Conservation (phyloP, 2,329 filamentous ascomycete species). For the Leptosphaerulina australis region DNA sequence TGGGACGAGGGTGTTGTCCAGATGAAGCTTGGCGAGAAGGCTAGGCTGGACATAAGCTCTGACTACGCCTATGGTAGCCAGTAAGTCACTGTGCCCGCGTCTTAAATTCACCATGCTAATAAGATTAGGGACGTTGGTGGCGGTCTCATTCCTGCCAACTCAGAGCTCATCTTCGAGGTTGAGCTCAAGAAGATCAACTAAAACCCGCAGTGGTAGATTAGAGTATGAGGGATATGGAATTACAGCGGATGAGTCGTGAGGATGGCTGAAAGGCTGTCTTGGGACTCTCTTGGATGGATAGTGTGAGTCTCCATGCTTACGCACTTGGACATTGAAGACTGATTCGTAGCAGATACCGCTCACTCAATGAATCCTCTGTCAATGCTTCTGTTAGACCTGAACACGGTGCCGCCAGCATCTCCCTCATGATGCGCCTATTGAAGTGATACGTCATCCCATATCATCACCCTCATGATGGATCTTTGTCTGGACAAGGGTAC, state of each 20-base stretch:
- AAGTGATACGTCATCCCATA: no score
- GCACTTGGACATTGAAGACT: neutral
- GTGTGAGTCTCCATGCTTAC: neutral
- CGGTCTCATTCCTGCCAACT: constrained; percentile 73
- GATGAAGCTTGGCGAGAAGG: constrained; percentile 92
- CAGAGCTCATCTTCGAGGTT: constrained; percentile 71
- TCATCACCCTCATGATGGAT: no score
- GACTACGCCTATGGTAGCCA: constrained; percentile 53
- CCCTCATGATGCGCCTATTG: no score
- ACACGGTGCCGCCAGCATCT: no score
- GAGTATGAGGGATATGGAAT: neutral
- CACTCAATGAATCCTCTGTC: neutral
- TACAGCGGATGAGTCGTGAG: neutral
- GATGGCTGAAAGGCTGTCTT: neutral
- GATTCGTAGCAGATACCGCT: neutral
- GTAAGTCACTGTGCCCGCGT: constrained; percentile 10
- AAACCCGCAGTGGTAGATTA: neutral
- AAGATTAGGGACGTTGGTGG: constrained; percentile 49
- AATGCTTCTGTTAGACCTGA: neutral
- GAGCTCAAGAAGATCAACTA: constrained; percentile 47
- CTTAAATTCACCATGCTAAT: neutral
- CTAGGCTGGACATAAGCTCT: constrained; percentile 79
- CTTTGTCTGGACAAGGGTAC: no score
- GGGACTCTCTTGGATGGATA: neutral
- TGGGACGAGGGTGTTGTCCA: constrained; percentile 66